These are phyloP conservation scores for Spongospora subterranea DNA, from an alignment of 208 protist species.

Conservation along the genomic window DNA sequence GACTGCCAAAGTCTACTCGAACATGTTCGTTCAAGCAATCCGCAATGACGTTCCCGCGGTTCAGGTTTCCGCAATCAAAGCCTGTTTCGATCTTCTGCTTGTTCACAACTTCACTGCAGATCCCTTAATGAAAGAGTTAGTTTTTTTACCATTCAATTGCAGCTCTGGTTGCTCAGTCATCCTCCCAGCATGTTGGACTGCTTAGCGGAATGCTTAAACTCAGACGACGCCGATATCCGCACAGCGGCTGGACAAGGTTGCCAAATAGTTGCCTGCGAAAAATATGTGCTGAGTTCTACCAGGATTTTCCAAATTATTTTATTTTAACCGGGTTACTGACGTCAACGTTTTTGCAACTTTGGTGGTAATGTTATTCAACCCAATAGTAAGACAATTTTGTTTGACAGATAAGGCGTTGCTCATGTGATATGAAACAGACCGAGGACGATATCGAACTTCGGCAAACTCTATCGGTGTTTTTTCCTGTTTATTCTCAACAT, in stretches of 20 bases:
- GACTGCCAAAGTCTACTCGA: background rate
- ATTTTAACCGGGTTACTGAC: background rate
- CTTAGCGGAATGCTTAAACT: background rate
- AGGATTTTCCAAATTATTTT: slow-evolving; percentile 23
- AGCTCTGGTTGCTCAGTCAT: background rate
- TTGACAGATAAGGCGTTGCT: background rate
- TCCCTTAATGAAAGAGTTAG: slow-evolving; percentile 6
- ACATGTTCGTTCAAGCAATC: slow-evolving; percentile 35
- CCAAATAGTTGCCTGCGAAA: no score
- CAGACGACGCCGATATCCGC: background rate
- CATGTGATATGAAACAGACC: background rate
- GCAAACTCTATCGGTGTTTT: slow-evolving; percentile 42
- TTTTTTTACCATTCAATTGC: no score
- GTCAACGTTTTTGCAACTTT: background rate
- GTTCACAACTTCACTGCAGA: background rate
- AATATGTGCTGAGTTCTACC: background rate
- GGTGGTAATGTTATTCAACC: background rate
- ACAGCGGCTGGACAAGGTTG: slow-evolving; percentile 14
- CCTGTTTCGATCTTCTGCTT: slow-evolving; percentile 40
- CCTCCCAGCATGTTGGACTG: background rate
- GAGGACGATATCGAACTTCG: slow-evolving; percentile 30
- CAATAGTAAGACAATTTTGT: background rate
- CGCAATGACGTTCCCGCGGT: background rate
- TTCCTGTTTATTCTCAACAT: background rate
- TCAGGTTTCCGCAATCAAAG: slow-evolving; percentile 24